Percentiles rank a stretch among this genome's conserved stretches.
Conservation (phyloP, 441 rosid species). For the Populus tomentosa region DNA sequence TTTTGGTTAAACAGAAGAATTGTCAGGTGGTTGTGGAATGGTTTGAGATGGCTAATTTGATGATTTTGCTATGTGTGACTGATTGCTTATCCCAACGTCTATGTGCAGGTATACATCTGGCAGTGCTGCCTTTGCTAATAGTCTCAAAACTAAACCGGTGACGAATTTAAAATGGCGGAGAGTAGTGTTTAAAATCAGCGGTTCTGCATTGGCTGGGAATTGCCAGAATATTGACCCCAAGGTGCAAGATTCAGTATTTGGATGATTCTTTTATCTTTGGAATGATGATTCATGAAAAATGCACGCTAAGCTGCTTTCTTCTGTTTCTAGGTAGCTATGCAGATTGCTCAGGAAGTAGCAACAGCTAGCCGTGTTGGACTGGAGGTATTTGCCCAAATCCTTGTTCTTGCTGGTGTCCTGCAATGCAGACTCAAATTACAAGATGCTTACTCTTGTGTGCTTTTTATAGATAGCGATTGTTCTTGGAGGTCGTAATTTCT, state of each 20-base stretch:
- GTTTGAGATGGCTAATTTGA: background rate
- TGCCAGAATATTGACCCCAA: constrained; percentile 76
- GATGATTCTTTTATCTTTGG: background rate
- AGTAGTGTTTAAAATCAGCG: constrained; percentile 80
- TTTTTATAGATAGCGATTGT: constrained; percentile 66
- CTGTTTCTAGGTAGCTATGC: constrained; percentile 51
- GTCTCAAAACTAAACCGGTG: constrained; percentile 38
- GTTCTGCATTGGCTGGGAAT: constrained; percentile 68
- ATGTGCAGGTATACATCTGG: constrained; percentile 23
- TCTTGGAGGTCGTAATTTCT: constrained; percentile 88
- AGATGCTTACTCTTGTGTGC: background rate
- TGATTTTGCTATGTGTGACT: background rate
- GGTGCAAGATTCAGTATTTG: constrained; percentile 32
- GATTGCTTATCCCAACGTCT: background rate
- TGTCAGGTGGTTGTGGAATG: background rate
- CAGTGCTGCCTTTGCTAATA: constrained; percentile 22
- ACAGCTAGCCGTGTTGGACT: constrained; percentile 68
- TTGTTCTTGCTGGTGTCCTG: background rate
- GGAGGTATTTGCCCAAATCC: constrained; percentile 40
- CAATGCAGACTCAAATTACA: constrained; percentile 10
- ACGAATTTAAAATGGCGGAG: constrained; percentile 72
- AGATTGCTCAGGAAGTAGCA: constrained; percentile 75
- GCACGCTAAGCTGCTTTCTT: constrained; percentile 9
- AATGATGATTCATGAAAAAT: background rate
- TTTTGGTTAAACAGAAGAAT: background rate